Evolutionary conservation across 164 flowering plant species (phyloP).

Genomic region (Magnolia officinalis): DNA sequence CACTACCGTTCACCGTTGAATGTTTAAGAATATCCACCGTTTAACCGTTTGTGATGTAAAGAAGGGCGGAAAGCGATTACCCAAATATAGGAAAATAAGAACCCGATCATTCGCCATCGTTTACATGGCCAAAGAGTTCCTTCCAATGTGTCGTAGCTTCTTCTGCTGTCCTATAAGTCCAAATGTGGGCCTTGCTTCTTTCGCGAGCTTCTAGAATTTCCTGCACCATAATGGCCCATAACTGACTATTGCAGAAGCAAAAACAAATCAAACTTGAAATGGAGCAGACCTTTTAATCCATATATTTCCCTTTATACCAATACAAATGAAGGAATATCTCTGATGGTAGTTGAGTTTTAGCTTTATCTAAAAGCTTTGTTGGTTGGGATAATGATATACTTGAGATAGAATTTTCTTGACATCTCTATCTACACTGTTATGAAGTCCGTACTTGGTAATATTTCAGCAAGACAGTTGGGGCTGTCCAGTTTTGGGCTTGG

Average conservation of each 20-base stretch:
- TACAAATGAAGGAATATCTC: not conserved
- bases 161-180: conserved; percentile 50
- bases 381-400: too few species aligned
- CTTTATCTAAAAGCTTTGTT: too few species aligned
- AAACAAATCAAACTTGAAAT: not conserved
- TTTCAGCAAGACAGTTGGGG: too few species aligned
- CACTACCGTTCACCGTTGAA: not conserved
- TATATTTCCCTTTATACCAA: not conserved
- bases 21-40: not conserved
- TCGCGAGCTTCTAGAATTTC: conserved; percentile 47
- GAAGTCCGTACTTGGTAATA: too few species aligned
- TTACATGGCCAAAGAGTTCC: conserved; percentile 38
- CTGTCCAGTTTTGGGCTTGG: too few species aligned
- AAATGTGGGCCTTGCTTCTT: conserved; percentile 39
- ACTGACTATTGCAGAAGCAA: not conserved
- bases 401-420: too few species aligned
- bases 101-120: conserved; percentile 25
- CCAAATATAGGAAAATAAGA: not conserved
- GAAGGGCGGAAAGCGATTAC: not conserved
- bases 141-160: conserved; percentile 48
- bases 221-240: conserved; percentile 18
- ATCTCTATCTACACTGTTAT: too few species aligned
- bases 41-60: not conserved
- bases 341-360: not conserved
- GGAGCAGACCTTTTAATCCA: not conserved